Conservation (phyloP, 164 flowering plant species). For the Macadamia tetraphylla region DNA sequence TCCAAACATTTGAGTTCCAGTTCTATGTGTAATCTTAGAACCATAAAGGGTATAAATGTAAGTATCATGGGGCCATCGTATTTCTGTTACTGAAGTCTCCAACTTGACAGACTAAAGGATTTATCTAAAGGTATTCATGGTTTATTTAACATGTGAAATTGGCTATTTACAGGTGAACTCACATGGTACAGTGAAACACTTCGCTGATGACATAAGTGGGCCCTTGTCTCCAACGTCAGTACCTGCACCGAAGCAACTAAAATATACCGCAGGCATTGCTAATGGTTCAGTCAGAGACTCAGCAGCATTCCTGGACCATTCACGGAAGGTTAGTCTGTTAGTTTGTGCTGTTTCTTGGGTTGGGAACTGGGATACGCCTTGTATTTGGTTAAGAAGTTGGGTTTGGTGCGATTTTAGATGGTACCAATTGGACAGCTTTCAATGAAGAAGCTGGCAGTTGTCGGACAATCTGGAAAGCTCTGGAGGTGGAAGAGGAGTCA, state of each 20-base stretch:
- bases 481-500: conserved; percentile 99
- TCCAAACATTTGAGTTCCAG: too few species aligned
- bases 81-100: too few species aligned
- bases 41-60: background rate
- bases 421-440: conserved; percentile 74
- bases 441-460: conserved; percentile 59
- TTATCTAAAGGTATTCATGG: too few species aligned
- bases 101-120: too few species aligned
- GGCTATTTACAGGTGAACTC: conserved; percentile 42
- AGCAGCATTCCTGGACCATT: conserved; percentile 50
- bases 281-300: conserved; percentile 59
- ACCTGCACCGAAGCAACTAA: conserved; percentile 88
- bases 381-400: conserved; percentile 2
- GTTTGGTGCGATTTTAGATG: conserved; percentile 53
- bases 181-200: conserved; percentile 53
- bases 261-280: conserved; percentile 79
- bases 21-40: background rate
- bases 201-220: conserved; percentile 54
- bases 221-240: conserved; percentile 66
- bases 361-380: background rate
- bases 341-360: background rate
- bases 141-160: background rate
- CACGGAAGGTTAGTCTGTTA: conserved; percentile 47
- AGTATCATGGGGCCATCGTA: too few species aligned
- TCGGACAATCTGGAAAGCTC: conserved; percentile 79